phyloP scores from a whole-genome alignment of 2,329 filamentous ascomycete species.

The Arachnomyces sp. region DNA sequence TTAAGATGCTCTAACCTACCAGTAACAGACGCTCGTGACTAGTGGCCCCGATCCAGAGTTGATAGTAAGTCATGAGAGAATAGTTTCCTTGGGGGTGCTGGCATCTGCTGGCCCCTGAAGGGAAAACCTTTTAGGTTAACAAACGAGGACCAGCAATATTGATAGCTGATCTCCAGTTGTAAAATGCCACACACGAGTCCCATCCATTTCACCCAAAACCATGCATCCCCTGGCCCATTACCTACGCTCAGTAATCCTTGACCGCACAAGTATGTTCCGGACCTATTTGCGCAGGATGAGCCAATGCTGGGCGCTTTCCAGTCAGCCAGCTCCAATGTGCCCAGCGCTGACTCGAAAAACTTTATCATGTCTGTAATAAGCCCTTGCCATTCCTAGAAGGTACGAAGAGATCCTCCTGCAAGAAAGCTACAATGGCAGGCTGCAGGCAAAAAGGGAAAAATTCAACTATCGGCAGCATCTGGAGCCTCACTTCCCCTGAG shows the following conservation, averaged over 20 bases:
- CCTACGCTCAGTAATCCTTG: constrained; percentile 16
- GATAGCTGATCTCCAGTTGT: constrained; percentile 18
- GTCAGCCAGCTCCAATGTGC: constrained; percentile 5
- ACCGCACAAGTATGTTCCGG: constrained; percentile 14
- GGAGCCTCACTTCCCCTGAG: constrained; percentile 7
- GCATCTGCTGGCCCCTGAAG: too few relatives aligned
- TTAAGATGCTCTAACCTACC: too few relatives aligned
- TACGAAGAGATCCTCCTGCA: constrained; percentile 5
- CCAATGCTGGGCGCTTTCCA: not conserved
- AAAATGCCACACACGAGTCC: constrained; percentile 14
- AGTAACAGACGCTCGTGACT: not conserved
- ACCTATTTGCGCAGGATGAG: constrained; percentile 18
- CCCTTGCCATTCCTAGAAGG: constrained; percentile 19
- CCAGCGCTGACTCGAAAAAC: constrained; percentile 1
- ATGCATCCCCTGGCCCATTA: constrained; percentile 19
- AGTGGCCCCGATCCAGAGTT: not conserved
- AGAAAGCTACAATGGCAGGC: constrained; percentile 19
- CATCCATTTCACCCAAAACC: constrained; percentile 11
- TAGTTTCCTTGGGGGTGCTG: too few relatives aligned
- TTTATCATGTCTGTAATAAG: constrained; percentile 23
- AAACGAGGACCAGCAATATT: constrained; percentile 13
- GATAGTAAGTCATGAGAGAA: too few relatives aligned
- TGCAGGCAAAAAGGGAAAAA: constrained; percentile 20
- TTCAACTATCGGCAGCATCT: constrained; percentile 17
- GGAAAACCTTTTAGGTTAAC: not conserved